phyloP scores from a whole-genome alignment of 441 rosid species.

The Eruca vesicaria region DNA sequence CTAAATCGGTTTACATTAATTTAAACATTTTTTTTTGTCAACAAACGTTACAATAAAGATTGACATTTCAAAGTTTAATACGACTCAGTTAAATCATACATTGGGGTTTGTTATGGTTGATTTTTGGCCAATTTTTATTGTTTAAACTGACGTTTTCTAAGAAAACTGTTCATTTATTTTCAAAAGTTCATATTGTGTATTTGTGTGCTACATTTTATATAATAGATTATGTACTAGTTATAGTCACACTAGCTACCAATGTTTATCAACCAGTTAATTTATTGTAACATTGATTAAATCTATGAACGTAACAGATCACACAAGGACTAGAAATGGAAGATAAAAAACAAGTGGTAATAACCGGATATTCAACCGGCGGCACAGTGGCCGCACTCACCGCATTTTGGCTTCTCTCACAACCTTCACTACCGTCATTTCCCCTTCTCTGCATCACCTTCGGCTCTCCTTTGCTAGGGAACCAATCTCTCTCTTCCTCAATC shows the following conservation, averaged over 20 bases:
- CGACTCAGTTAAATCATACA: no score
- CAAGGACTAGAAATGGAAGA: constrained; percentile 19
- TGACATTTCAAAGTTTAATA: no score
- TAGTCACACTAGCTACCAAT: neutral
- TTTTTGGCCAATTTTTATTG: no score
- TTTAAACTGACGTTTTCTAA: no score
- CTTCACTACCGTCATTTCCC: constrained; percentile 20
- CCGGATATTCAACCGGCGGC: constrained; percentile 79
- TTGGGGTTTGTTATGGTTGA: no score
- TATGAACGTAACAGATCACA: constrained; percentile 10
- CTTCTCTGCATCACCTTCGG: constrained; percentile 83
- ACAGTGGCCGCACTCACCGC: constrained; percentile 65
- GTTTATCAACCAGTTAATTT: neutral
- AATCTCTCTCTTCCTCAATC: constrained; percentile 51
- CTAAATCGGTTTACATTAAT: no score
- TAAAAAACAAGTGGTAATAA: constrained; percentile 54
- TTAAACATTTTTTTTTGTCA: no score
- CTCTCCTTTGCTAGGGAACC: constrained; percentile 72
- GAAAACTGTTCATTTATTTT: no score
- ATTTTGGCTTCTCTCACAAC: constrained; percentile 67
- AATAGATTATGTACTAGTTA: no score
- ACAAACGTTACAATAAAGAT: no score
- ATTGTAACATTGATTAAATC: neutral
- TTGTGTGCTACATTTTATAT: no score
- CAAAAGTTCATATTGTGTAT: no score